Conservation (phyloP, 164 flowering plant genomes). For the Berberis thunbergii region DNA sequence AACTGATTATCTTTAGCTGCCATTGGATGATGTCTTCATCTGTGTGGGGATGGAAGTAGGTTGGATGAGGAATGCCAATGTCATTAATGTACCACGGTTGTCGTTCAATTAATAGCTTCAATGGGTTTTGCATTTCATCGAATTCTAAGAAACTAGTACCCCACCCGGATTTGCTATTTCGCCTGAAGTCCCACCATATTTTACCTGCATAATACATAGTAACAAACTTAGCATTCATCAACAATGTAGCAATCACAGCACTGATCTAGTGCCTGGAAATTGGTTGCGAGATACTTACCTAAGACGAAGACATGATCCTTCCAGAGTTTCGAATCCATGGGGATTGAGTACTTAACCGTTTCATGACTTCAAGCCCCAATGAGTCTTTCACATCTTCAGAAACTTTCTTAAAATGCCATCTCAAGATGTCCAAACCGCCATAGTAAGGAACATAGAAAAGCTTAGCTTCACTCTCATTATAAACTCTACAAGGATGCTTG, state of each 20-base stretch:
- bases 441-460: slow-evolving; percentile 84
- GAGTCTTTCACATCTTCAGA: slow-evolving; percentile 41
- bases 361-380: slow-evolving; percentile 40
- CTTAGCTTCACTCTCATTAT: slow-evolving; percentile 41
- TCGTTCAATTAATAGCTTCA: slow-evolving; percentile 64
- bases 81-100: slow-evolving; percentile 74
- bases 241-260: too few species aligned
- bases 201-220: too few species aligned
- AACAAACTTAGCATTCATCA: too few species aligned
- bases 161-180: slow-evolving; percentile 29
- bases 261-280: too few species aligned
- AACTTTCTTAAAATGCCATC: slow-evolving; percentile 70
- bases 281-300: too few species aligned
- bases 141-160: slow-evolving; percentile 52
- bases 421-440: slow-evolving; percentile 54
- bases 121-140: slow-evolving; percentile 50
- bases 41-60: slow-evolving; percentile 64
- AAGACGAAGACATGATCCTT: slow-evolving; percentile 69
- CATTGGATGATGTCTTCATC: slow-evolving; percentile 48
- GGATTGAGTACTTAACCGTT: slow-evolving; percentile 39
- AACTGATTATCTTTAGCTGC: slow-evolving; percentile 36
- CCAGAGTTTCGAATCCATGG: slow-evolving; percentile 42
- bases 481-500: slow-evolving; percentile 69
- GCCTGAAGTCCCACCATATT: slow-evolving; percentile 80
- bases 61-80: slow-evolving; percentile 73